Conservation (phyloP, 805 yeast genomes). For the Candida rishiriensis region DNA sequence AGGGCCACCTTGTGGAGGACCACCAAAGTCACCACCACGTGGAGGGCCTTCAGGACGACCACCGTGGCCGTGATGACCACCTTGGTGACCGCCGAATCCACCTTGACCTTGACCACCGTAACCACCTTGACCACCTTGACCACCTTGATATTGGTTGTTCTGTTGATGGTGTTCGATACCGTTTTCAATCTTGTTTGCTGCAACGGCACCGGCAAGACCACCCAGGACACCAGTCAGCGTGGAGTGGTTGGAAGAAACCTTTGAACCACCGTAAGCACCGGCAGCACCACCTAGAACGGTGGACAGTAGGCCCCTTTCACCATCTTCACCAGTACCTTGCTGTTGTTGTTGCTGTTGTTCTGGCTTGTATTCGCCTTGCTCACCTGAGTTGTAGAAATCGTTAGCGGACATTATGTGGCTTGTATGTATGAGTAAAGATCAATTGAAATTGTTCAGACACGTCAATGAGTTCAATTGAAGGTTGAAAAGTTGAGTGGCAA, state of each 20-base stretch:
- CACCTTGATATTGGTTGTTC: conserved; percentile 9
- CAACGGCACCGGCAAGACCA: conserved; percentile 51
- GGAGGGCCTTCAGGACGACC: conserved; percentile 4
- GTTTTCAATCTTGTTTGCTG: conserved; percentile 47
- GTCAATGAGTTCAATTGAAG: background rate
- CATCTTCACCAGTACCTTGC: conserved; percentile 25
- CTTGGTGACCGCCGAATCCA: conserved; percentile 11
- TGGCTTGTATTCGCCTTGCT: conserved; percentile 32
- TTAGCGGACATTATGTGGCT: conserved; percentile 45
- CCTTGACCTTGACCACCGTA: conserved; percentile 1
- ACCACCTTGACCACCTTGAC: conserved; percentile 19
- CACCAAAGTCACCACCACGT: conserved; percentile 7
- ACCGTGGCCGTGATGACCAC: conserved; percentile 12
- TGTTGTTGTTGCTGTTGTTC: conserved; percentile 27
- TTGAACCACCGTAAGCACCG: conserved; percentile 50
- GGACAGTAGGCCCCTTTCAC: conserved; percentile 40
- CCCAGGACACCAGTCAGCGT: conserved; percentile 46
- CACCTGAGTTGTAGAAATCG: conserved; percentile 48
- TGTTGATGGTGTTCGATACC: conserved; percentile 15
- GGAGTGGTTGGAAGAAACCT: conserved; percentile 37
- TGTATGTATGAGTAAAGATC: background rate
- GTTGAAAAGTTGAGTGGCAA: background rate
- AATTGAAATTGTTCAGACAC: background rate
- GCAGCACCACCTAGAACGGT: conserved; percentile 48
- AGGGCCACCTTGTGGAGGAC: conserved; percentile 8